Evolutionary conservation across 495 filamentous ascomycete genomes (phyloP).

Genomic region (Penicillium egyptiacum): DNA sequence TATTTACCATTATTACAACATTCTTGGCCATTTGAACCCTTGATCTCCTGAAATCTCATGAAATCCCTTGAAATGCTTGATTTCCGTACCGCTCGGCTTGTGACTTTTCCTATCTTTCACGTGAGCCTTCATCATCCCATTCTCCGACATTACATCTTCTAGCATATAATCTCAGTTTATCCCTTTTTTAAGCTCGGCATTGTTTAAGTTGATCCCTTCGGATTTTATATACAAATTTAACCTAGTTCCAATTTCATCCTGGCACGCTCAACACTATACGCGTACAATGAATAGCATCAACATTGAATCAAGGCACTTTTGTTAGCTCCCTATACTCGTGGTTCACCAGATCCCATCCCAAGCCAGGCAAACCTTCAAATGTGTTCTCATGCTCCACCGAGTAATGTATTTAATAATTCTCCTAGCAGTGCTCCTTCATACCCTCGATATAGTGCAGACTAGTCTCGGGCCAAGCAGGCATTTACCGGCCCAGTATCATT

Average conservation of each 20-base stretch:
- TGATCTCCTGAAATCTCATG: background rate
- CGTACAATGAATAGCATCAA: background rate
- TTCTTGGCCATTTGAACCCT: background rate
- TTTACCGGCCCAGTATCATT: no score
- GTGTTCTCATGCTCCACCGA: background rate
- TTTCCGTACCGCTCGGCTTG: slow-evolving; percentile 2
- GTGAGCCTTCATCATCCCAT: slow-evolving; percentile 1
- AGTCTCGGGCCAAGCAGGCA: no score
- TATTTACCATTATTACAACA: background rate
- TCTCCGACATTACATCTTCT: background rate
- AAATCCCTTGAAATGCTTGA: slow-evolving; percentile 3
- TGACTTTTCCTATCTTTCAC: background rate
- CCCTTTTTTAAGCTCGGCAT: background rate
- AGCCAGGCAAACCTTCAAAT: background rate
- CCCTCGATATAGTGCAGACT: no score
- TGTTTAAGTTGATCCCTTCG: background rate
- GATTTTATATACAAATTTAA: background rate
- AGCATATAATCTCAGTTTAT: background rate
- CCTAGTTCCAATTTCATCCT: background rate
- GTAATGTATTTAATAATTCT: background rate
- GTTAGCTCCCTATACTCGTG: background rate
- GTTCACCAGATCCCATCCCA: background rate
- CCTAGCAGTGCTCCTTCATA: background rate
- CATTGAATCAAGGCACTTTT: background rate
- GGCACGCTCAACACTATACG: background rate